Percentiles rank a stretch among this genome's conserved stretches.
Evolutionary conservation across 495 filamentous ascomycete genomes (phyloP).

Genomic region (Xylaria curta): DNA sequence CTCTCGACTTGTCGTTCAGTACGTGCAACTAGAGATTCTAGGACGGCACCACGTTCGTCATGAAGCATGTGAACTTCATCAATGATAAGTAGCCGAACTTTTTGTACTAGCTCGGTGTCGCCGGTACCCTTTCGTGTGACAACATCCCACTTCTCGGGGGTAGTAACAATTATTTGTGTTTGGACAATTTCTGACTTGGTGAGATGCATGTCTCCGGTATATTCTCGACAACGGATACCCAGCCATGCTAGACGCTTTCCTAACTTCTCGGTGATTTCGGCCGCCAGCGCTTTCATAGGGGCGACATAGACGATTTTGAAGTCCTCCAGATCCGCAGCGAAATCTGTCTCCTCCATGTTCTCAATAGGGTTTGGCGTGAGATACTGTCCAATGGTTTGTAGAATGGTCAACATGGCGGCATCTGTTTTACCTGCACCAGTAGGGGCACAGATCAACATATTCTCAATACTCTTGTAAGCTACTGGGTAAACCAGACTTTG

Average conservation of each 20-base stretch:
- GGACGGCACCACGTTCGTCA: constrained; percentile 92
- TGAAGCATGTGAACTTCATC: constrained; percentile 99
- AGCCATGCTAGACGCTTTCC: constrained; percentile 94
- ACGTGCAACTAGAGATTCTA: constrained; percentile 92
- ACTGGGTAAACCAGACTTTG: constrained; percentile 96
- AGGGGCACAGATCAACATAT: constrained; percentile 98
- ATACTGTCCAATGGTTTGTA: constrained; percentile 88
- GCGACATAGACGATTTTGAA: constrained; percentile 99
- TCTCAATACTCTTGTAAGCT: constrained; percentile 93
- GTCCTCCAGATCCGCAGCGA: constrained; percentile 77
- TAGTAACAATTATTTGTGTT: constrained; percentile 98
- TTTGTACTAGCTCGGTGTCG: constrained; percentile 96
- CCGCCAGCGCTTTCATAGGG: constrained; percentile 96
- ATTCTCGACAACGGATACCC: constrained; percentile 84
- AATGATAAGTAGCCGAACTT: constrained; percentile 94
- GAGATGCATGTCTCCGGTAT: constrained; percentile 98
- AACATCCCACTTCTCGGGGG: constrained; percentile 99
- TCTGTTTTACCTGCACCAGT: constrained; percentile 99
- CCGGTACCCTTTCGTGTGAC: constrained; percentile 96
- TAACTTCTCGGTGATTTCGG: constrained; percentile 94
- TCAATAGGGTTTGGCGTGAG: constrained; percentile 77
- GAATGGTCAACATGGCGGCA: constrained; percentile 93
- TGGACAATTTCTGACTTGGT: constrained; percentile 94
- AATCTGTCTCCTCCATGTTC: constrained; percentile 73
- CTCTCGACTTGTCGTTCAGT: constrained; percentile 97